Evolutionary conservation across 1,139 yeast genomes (phyloP), one percentile per base, ranked within the genome.

Genomic region (Blastobotrys illinoisensis): DNA sequence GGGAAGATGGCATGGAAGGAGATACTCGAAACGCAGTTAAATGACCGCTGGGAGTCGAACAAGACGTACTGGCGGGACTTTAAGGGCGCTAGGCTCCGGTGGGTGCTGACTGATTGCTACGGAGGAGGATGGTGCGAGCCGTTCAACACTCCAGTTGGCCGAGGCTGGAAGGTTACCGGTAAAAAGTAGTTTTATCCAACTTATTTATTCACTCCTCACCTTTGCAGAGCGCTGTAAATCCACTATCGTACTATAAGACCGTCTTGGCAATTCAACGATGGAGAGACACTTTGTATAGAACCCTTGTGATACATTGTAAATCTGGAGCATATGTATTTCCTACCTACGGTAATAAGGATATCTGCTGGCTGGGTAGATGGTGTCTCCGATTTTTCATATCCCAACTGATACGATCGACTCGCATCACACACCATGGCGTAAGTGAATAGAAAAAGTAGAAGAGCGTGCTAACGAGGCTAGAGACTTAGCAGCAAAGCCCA

Each of bases 81-180:
- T 59, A 77, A 79, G 56, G 93, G 91, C 0, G 72, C 80, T 50
- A 79, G 76, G 55, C 67, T 86, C 40, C 74, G 77, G 51, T 86
- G 90, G 90, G 71, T 80, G 0, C 64, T 87, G 48, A 84, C 85
- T 21, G 85, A 83, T 59, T 78, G 84, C 49, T 74, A 80, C 54
- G 95, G 95, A 0, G 76, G 81, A n/a, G 95, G 95, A 0, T 72
- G 79, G 46, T 68, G 82, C 1, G 93, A 86, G 62, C 83, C 83
- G 5, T 83, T 83, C 62, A 74, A 76, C 47, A 84, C 91, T 0
- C 88, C 89, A 0, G 85, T 81, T 1, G 91, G 91, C 0, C 70
- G 83, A 51, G 88, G 88, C 0, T 84, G 88, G 84, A 78, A 79
- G 64, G 68, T 83, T 49, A 83, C 88, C 1, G 78, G 78, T 0